Evolutionary conservation across 306 rosid species (phyloP), one percentile per base, ranked within the genome.

Genomic region (Cyclanthera cordifolia): DNA sequence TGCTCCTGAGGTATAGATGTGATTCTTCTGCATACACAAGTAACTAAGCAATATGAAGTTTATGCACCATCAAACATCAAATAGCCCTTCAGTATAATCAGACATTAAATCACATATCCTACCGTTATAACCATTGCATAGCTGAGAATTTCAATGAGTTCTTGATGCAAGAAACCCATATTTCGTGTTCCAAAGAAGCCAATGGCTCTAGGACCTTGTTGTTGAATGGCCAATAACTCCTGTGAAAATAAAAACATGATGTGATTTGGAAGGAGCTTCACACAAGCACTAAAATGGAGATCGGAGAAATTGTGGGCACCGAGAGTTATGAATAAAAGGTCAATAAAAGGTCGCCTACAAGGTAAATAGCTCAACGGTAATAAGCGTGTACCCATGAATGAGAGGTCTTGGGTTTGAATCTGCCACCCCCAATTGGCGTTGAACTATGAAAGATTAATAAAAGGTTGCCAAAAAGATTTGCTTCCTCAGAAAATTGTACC

Each of bases 81-180:
- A 65, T 14, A 43, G 14, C 70, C 14, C 43, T 16, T n/a, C 20
- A 30, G n/a, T 15, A 65, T 55, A 15, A 23, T 41, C 27, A 72
- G 28, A 59, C 13, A 47, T 27, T 27, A 72, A 48, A 46, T 28
- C 47, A 28, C 30, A 21, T n/a, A 21, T 77, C 95, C 85, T 85
- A 93, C 99, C 80, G 99, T 93, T 79, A 93, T 90, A 78, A 93
- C 99, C 99, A 93, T 87, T 37, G 99, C 99, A 85, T 93, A 93
- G 85, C 99, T 93, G 72, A 93, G 96, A 84, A 93, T 93, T 85
- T 93, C 99, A 64, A 93, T 90, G 70, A 93, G 91, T 54, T 93
- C 88, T 80, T 93, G 99, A 77, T 93, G 99, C 99, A 90, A 86
- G 85, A 93, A 93, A 70, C 99, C 99, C 99, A 93, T 93, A 80